A percentile compares a stretch with the other conserved stretches of the same genome.
Evolutionary conservation across 116 monocot species (phyloP).

Genomic region (Trichopus zeylanicus): DNA sequence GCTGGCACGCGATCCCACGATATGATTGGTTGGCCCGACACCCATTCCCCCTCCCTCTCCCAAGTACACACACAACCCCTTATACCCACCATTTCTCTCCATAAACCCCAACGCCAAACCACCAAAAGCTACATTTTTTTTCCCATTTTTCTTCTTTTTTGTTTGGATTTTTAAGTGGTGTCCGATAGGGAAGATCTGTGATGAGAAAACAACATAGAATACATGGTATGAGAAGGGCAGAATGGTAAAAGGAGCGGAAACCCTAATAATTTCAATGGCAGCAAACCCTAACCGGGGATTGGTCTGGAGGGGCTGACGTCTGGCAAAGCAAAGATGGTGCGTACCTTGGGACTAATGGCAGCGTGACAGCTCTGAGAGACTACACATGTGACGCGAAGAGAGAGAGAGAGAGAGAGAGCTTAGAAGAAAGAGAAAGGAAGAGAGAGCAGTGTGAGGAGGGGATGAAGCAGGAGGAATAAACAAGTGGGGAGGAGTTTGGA

Average conservation of each 20-base stretch:
- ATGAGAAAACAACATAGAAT: background rate
- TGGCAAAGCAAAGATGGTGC: background rate
- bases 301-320: no score
- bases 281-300: background rate
- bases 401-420: background rate
- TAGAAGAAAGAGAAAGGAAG: background rate
- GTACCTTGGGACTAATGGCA: conserved; percentile 28
- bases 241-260: background rate
- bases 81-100: conserved; percentile 5
- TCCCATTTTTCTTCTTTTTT: background rate
- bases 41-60: background rate
- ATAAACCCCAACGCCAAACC: background rate
- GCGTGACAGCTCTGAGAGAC: conserved; percentile 18
- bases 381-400: conserved; percentile 23
- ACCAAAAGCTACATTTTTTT: no score
- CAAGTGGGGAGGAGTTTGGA: background rate
- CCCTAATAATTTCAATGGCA: conserved; percentile 4
- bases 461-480: conserved; percentile 7
- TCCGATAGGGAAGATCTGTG: background rate
- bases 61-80: background rate
- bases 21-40: background rate
- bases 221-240: background rate
- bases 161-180: background rate
- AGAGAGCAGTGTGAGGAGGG: background rate
- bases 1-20: background rate